Base-by-base conservation (phyloP, 2,329 filamentous ascomycete species). In the Diaporthe sp. region DNA sequence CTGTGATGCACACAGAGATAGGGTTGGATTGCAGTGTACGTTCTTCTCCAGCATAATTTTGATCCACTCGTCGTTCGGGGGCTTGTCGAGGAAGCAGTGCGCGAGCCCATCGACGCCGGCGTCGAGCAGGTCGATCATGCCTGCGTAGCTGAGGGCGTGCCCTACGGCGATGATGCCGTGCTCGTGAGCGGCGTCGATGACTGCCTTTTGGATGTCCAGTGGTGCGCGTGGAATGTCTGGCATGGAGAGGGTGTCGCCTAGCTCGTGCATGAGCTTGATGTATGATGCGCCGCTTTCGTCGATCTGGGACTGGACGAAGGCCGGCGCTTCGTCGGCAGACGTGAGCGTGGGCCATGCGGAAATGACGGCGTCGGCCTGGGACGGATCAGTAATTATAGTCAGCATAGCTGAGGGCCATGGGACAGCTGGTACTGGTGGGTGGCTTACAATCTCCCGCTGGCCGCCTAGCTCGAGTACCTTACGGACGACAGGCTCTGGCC, bases 251-350 rank as follows among this genome's bases (percentile, higher is more conserved):
- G 61, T 65, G 7, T 65, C 61, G 42, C 61, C 61, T 4, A 65
- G 42, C 27, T 65, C 61, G 42, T 65, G 61, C 61, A 65, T 65
- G 27, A 65, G 61, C 61, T 65, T 65, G 42, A 65, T 65, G 39
- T 65, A 44, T 30, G 61, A 47, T 9, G 61, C 61, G 61, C 42
- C 61, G 61, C 61, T 50, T 5, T 65, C 27, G 27, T 65, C 42
- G 22, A 65, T 65, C 42, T 65, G 61, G 22, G 61, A n/a, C 61
- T 65, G 61, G 42, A 65, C 61, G 61, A 65, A 65, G 42, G 42
- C 61, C 1, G 61, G 19, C n/a, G 42, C 61, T 50, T 63, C 59
- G 39, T 30, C 39, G 17, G 59, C 39, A 15, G 59, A 47, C 39
- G 59, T 17, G 7, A 63, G 59, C 25, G 17, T 63, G 2, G 59